These are phyloP conservation scores for Monilinia fructicola DNA, from an alignment of 2,329 filamentous ascomycete species.

Conservation along the genomic window DNA sequence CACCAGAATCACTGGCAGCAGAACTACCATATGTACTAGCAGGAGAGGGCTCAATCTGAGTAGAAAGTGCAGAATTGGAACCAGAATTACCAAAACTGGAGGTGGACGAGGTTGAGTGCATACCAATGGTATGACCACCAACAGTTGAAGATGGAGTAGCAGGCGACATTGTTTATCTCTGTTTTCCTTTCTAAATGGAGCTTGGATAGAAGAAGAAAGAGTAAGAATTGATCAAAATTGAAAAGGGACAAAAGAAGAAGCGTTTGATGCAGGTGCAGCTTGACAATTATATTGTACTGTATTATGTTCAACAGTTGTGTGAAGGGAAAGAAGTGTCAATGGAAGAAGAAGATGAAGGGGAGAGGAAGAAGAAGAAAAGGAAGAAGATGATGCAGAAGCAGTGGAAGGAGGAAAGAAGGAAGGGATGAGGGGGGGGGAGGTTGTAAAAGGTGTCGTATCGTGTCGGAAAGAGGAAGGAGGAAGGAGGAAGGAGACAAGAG, in stretches of 20 bases:
- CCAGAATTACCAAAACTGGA: slow-evolving; percentile 1
- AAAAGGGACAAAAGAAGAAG: background rate
- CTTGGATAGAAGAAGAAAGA: background rate
- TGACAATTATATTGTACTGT: slow-evolving; percentile 1
- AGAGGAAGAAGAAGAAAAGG: background rate
- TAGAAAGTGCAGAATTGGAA: slow-evolving; percentile 9
- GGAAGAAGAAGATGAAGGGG: background rate
- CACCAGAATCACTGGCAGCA: slow-evolving; percentile 31
- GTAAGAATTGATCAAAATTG: background rate
- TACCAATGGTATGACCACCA: slow-evolving; percentile 8
- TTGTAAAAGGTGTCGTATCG: no score
- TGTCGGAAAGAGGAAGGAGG: background rate
- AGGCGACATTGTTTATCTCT: slow-evolving; percentile 20
- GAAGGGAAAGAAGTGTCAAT: background rate
- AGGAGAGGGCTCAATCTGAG: slow-evolving; percentile 31
- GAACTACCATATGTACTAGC: slow-evolving; percentile 35
- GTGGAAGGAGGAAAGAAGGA: background rate
- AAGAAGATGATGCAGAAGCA: background rate
- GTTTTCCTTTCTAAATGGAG: background rate
- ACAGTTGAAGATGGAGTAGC: slow-evolving; percentile 18
- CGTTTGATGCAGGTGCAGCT: background rate
- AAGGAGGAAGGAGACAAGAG: background rate
- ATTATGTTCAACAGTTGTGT: background rate
- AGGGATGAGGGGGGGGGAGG: background rate
- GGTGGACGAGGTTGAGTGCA: slow-evolving; percentile 7